Base-by-base conservation (phyloP, 192 early-diverging fungal genomes). In the Backusella tuberculispora region DNA sequence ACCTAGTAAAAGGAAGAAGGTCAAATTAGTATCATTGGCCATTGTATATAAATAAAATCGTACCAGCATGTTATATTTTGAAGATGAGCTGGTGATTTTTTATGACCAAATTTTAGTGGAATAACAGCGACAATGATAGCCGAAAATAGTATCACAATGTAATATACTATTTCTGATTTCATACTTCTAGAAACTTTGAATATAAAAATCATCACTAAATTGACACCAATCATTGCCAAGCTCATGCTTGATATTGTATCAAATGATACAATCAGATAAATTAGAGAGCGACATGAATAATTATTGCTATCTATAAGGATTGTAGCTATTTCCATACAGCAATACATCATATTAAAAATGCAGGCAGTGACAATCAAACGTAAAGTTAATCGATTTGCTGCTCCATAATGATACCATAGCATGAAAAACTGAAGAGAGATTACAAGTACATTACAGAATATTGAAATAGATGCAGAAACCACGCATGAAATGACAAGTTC, bases 151-250 rank as follows among this genome's bases (percentile, higher is more conserved):
- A 60, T 19, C 21, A 60, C 26, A 24, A 29, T 12, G 24, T 60
- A 60, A 3, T 60, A 60, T 60, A 24, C 53, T 60, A 60, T 60
- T 26, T 60, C 53, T 60, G 53, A 19, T 60, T 60, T 60, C 13
- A 13, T 26, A 13, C 21, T 60, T 60, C 21, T 60, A 60, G 21
- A 60, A 60, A 60, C 26, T 60, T 60, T 60, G 53, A 60, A 60
- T 60, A 60, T 60, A 60, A 60, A 60, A 60, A 60, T 19, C 24
- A 60, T 24, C 12, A 26, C 53, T 60, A 60, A 60, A 60, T 60
- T 60, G 26, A 60, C 21, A 60, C 53, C 53, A 19, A 60, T 19
- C 53, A 60, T 60, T 60, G 53, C 21, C 26, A 60, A 12, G 12
- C 21, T 24, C 53, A 60, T 60, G n/a, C 53, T 60, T 10, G 53